Conservation (phyloP, 148 eudicot species). For the Suaeda aralocaspica region DNA sequence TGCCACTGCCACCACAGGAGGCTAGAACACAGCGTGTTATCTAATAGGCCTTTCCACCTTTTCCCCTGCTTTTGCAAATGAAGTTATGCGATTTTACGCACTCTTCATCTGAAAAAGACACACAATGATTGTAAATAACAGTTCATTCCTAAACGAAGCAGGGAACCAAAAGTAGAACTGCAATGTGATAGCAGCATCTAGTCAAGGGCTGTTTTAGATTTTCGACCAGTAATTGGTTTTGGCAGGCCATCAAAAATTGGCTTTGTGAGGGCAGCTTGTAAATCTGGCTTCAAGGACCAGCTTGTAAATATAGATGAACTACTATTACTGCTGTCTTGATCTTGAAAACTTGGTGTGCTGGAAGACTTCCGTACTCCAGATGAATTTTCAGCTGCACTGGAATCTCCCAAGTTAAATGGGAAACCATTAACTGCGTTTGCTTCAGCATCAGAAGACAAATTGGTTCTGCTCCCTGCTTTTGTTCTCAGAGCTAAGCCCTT, state of each 20-base stretch:
- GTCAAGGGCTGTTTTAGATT: constrained; percentile 77
- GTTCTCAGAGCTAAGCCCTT: constrained; percentile 84
- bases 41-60: neutral
- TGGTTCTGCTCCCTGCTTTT: constrained; percentile 60
- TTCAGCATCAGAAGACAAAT: constrained; percentile 48
- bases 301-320: constrained; percentile 52
- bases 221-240: constrained; percentile 61
- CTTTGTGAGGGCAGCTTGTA: constrained; percentile 70
- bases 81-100: neutral
- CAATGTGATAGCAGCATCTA: constrained; percentile 26
- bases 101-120: neutral
- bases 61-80: neutral
- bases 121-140: neutral
- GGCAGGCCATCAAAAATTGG: constrained; percentile 81
- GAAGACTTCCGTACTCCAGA: constrained; percentile 73
- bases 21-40: neutral
- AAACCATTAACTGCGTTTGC: constrained; percentile 28
- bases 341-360: constrained; percentile 72
- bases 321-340: constrained; percentile 39
- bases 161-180: neutral
- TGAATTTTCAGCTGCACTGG: constrained; percentile 33
- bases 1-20: neutral
- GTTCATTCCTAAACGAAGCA: neutral
- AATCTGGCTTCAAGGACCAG: constrained; percentile 77
- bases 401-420: constrained; percentile 42